phyloP scores from a whole-genome alignment of 2,329 filamentous ascomycete species.

The Pseudogymnoascus sp. region DNA sequence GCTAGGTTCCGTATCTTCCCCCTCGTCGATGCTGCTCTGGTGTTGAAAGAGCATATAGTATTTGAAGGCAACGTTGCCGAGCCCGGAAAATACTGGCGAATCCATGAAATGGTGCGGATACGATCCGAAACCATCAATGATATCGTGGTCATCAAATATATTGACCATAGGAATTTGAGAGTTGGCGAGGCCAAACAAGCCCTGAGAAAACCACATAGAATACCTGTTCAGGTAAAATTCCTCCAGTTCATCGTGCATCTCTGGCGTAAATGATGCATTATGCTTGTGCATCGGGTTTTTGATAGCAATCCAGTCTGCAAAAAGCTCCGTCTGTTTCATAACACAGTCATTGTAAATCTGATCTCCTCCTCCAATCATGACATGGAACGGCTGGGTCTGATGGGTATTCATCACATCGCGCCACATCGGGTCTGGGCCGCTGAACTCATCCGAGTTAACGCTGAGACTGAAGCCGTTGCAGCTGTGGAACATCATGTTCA shows the following conservation, averaged over 20 bases:
- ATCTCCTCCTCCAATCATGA: slow-evolving; percentile 95
- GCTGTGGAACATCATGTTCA: slow-evolving; percentile 99
- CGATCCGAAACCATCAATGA: slow-evolving; percentile 85
- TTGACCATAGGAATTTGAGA: slow-evolving; percentile 98
- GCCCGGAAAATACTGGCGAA: slow-evolving; percentile 77
- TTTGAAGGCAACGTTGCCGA: slow-evolving; percentile 91
- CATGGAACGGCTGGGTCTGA: slow-evolving; percentile 86
- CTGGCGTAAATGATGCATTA: slow-evolving; percentile 63
- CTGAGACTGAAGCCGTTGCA: slow-evolving; percentile 90
- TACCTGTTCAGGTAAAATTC: slow-evolving; percentile 82
- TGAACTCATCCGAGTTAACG: slow-evolving; percentile 70
- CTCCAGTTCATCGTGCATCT: slow-evolving; percentile 85
- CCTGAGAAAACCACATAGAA: slow-evolving; percentile 91
- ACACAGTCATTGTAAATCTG: slow-evolving; percentile 93
- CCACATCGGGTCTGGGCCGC: slow-evolving; percentile 93
- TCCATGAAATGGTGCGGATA: slow-evolving; percentile 90
- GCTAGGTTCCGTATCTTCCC: slow-evolving; percentile 74
- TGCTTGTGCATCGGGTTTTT: slow-evolving; percentile 75
- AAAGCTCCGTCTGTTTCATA: slow-evolving; percentile 63
- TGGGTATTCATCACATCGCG: slow-evolving; percentile 89
- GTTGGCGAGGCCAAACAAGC: slow-evolving; percentile 83
- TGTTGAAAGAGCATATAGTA: slow-evolving; percentile 99
- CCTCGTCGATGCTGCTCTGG: slow-evolving; percentile 76
- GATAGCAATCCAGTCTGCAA: slow-evolving; percentile 76
- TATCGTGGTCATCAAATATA: slow-evolving; percentile 92